Percentiles rank a stretch among this genome's conserved stretches.
Conservation (phyloP, 1,284 basidiomycete genomes). For the Tetrapyrgos nigripes region DNA sequence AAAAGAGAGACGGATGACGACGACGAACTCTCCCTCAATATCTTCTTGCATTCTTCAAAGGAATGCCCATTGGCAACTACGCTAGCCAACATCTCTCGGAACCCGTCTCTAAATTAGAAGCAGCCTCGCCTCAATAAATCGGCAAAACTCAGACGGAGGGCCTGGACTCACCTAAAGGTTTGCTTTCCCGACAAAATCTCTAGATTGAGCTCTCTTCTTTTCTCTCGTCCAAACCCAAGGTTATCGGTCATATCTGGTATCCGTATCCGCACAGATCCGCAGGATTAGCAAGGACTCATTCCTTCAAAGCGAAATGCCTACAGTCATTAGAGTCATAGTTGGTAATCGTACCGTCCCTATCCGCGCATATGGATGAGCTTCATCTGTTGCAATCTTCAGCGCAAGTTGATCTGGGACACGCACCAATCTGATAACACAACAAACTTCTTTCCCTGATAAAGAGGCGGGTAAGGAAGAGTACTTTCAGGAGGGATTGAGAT, state of each 20-base stretch:
- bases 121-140: neutral
- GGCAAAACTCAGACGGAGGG: neutral
- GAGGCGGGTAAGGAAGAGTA: slow-evolving; percentile 78
- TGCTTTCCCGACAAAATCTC: slow-evolving; percentile 69
- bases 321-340: slow-evolving; percentile 92
- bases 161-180: slow-evolving; percentile 68
- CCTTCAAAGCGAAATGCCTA: slow-evolving; percentile 41
- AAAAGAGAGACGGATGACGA: neutral
- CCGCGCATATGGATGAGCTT: neutral
- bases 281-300: slow-evolving; percentile 31
- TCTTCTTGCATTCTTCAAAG: slow-evolving; percentile 84
- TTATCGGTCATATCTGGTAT: slow-evolving; percentile 72
- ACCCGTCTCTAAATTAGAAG: slow-evolving; percentile 70
- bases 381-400: neutral
- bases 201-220: slow-evolving; percentile 74
- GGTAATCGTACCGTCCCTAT: slow-evolving; percentile 93
- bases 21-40: slow-evolving; percentile 52
- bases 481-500: slow-evolving; percentile 51
- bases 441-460: slow-evolving; percentile 83
- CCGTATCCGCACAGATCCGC: neutral
- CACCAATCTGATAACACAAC: slow-evolving; percentile 91
- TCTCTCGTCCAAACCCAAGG: slow-evolving; percentile 74
- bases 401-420: neutral
- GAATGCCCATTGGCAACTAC: slow-evolving; percentile 68
- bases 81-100: slow-evolving; percentile 81